Conservation (phyloP, 1,284 basidiomycete species). For the Sutorius eximius region DNA sequence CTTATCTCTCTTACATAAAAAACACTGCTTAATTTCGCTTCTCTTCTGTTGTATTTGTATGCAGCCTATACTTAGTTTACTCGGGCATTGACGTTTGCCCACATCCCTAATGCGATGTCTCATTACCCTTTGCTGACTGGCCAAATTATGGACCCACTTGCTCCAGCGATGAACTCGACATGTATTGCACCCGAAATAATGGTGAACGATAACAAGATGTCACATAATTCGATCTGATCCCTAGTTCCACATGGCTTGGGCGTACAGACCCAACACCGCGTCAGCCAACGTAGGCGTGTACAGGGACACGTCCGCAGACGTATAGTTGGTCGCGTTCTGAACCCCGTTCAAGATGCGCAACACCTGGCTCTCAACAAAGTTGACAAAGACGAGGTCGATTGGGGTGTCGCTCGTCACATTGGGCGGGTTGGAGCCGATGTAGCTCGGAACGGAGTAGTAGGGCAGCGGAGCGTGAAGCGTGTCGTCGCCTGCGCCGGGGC, state of each 20-base stretch:
- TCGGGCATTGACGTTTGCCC: not conserved
- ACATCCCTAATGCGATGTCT: slow-evolving; percentile 4
- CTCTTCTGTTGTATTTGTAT: not conserved
- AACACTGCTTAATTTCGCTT: not conserved
- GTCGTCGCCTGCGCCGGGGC: slow-evolving; percentile 74
- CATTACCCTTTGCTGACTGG: not conserved
- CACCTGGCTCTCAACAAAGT: slow-evolving; percentile 60
- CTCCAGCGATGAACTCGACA: not conserved
- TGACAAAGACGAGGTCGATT: slow-evolving; percentile 69
- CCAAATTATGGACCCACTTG: not conserved
- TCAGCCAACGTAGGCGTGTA: slow-evolving; percentile 55
- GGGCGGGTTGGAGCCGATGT: slow-evolving; percentile 58
- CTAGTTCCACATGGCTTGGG: slow-evolving; percentile 59
- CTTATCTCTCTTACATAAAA: slow-evolving; percentile 20
- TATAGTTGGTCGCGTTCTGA: slow-evolving; percentile 52
- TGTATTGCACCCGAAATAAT: not conserved
- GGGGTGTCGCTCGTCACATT: slow-evolving; percentile 47
- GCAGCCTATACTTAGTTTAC: not conserved
- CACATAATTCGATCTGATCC: not conserved
- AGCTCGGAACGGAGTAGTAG: slow-evolving; percentile 54
- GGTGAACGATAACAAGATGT: not conserved
- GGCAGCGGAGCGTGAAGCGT: slow-evolving; percentile 57
- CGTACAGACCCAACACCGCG: slow-evolving; percentile 59
- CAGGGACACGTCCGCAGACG: slow-evolving; percentile 46
- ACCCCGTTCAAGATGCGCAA: slow-evolving; percentile 55